phyloP scores from a whole-genome alignment of 495 filamentous ascomycete species.

The Parathielavia appendiculata region DNA sequence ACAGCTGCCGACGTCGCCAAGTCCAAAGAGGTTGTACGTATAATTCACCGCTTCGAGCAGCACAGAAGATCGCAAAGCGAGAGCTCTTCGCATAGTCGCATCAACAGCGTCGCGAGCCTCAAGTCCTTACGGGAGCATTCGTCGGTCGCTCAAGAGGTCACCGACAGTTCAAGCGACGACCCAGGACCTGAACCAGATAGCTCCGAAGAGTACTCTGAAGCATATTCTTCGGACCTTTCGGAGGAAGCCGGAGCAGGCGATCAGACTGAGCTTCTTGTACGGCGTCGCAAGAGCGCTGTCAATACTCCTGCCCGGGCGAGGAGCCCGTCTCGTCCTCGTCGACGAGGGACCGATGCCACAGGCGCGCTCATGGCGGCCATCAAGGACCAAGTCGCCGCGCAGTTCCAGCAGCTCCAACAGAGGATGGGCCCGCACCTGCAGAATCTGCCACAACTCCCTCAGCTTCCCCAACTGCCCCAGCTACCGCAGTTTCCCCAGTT shows the following conservation, averaged over 20 bases:
- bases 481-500: conserved; percentile 32
- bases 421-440: conserved; percentile 46
- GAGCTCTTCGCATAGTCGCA: conserved; percentile 49
- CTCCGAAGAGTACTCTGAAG: conserved; percentile 42
- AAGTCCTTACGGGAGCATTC: conserved; percentile 49
- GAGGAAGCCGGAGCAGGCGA: conserved; percentile 38
- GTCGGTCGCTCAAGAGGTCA: conserved; percentile 33
- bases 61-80: conserved; percentile 54
- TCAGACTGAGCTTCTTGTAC: conserved; percentile 36
- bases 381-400: conserved; percentile 68
- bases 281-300: conserved; percentile 22
- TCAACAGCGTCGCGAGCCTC: conserved; percentile 61
- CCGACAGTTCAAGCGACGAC: conserved; percentile 32
- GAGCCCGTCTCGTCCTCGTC: conserved; percentile 27
- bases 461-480: conserved; percentile 21
- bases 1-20: conserved; percentile 67
- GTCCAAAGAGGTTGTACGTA: conserved; percentile 53
- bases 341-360: conserved; percentile 28
- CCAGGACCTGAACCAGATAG: conserved; percentile 38
- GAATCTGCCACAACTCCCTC: conserved; percentile 27
- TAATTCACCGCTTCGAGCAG: conserved; percentile 50
- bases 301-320: conserved; percentile 8
- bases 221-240: conserved; percentile 32
- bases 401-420: conserved; percentile 77
- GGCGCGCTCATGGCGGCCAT: conserved; percentile 56